These are phyloP conservation scores for Yamadazyma trypodendri DNA, from an alignment of 1,139 yeast genomes.

Conservation along the genomic window DNA sequence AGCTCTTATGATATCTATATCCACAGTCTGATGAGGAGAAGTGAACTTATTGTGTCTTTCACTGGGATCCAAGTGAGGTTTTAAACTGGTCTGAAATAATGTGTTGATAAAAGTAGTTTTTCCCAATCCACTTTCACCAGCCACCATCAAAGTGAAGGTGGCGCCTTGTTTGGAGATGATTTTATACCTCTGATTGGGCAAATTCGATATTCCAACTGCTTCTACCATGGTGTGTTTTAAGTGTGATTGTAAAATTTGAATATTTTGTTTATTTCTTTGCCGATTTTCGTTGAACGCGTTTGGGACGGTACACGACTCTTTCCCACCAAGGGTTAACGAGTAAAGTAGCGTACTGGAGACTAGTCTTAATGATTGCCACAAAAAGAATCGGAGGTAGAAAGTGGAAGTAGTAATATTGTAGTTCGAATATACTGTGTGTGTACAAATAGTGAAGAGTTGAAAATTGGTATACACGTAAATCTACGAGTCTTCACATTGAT, in stretches of 20 bases:
- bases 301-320: neutral
- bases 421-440: no score
- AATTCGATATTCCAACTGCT: constrained; percentile 79
- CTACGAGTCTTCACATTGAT: constrained; percentile 7
- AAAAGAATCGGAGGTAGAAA: no score
- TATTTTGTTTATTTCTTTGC: constrained; percentile 8
- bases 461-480: no score
- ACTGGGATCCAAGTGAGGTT: constrained; percentile 61
- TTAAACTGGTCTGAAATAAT: constrained; percentile 71
- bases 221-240: constrained; percentile 36
- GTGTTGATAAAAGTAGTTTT: constrained; percentile 95
- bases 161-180: constrained; percentile 89
- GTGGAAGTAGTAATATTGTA: no score
- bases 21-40: constrained; percentile 77
- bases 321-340: no score
- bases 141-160: constrained; percentile 87
- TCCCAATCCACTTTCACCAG: constrained; percentile 95
- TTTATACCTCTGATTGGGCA: constrained; percentile 94
- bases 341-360: no score
- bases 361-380: no score
- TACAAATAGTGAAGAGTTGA: no score
- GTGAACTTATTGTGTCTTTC: constrained; percentile 68
- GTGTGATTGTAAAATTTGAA: neutral
- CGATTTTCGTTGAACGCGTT: constrained; percentile 8
- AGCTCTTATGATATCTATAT: constrained; percentile 86